Evolutionary conservation across 805 yeast genomes (phyloP), one percentile per base, ranked within the genome.

Genomic region (Dipodascopsis uninucleata): DNA sequence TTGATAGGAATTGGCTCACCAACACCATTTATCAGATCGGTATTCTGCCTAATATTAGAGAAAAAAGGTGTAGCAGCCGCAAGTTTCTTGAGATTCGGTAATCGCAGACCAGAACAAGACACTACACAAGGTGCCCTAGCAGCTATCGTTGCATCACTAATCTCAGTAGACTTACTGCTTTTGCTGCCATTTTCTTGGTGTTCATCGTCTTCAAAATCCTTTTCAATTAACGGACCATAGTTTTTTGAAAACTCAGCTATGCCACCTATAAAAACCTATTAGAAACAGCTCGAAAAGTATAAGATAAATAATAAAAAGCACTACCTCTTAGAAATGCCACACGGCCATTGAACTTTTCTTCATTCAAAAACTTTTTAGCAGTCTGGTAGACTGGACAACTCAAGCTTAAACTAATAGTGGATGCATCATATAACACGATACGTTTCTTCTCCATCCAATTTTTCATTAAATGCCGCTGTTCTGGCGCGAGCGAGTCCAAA

Each of bases 341-440:
- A 9, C 37, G 46, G 32, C 59, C 61, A 4, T 20, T 18, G 26
- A 25, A 52, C 2, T 46, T 29, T 16, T 17, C 22, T 14, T 52
- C 54, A 8, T 9, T 24, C 7, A 18, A 31, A 34, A 56, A 56
- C 47, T 56, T 56, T 14, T 37, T 37, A 10, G 56, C 55, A 8
- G 57, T 46, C 34, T 37, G 46, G 23, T 33, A 45, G 12, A 51
- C 28, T 3, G 49, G 33, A 7, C 56, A 41, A 16, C 44, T 20
- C 7, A 31, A 29, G 1, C 36, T 14, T 14, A 53, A 29, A 9
- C 26, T 20, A 9, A 33, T 17, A 31, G 70, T 64, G 12, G 49
- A 49, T 37, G 62, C 57, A 57, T 82, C 90, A 58, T 82, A 81
- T 12, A 80, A 60, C 7, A 78, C 60, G 22, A 79, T 62, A 20